phyloP scores from a whole-genome alignment of 805 yeast genomes.

The Saturnispora sekii region DNA sequence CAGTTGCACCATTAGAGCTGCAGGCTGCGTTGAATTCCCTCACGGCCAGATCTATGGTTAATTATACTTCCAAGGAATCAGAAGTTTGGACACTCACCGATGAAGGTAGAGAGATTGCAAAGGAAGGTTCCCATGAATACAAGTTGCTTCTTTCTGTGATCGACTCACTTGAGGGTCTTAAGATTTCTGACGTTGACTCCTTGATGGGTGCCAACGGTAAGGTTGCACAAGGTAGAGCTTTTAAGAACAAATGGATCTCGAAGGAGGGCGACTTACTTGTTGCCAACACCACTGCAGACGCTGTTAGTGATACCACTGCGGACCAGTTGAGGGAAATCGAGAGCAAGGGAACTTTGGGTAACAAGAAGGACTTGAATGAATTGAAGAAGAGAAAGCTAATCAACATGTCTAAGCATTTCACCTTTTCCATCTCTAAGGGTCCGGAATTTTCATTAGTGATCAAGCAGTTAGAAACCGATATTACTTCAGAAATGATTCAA shows the following conservation, averaged over 20 bases:
- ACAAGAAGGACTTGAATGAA: slow-evolving; percentile 61
- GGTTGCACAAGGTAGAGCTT: slow-evolving; percentile 95
- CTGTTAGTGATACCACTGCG: slow-evolving; percentile 62
- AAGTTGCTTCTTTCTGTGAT: slow-evolving; percentile 69
- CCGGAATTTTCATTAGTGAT: slow-evolving; percentile 75
- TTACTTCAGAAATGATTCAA: slow-evolving; percentile 86
- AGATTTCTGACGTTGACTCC: slow-evolving; percentile 62
- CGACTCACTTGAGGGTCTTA: slow-evolving; percentile 66
- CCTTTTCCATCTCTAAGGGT: slow-evolving; percentile 73
- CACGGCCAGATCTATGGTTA: slow-evolving; percentile 73
- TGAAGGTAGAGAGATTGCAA: slow-evolving; percentile 75
- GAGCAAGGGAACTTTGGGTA: slow-evolving; percentile 43
- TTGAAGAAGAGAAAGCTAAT: slow-evolving; percentile 91
- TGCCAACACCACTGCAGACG: slow-evolving; percentile 38
- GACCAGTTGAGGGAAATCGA: slow-evolving; percentile 49
- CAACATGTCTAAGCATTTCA: slow-evolving; percentile 56
- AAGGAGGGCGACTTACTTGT: slow-evolving; percentile 79
- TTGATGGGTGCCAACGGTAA: slow-evolving; percentile 78
- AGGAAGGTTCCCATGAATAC: slow-evolving; percentile 83
- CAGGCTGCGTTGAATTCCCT: slow-evolving; percentile 83
- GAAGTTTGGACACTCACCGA: slow-evolving; percentile 66
- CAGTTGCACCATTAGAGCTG: slow-evolving; percentile 50
- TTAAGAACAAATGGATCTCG: slow-evolving; percentile 92
- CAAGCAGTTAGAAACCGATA: slow-evolving; percentile 79
- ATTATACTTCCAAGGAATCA: slow-evolving; percentile 60